Evolutionary conservation across 331 rosid genomes (phyloP).

Genomic region (Erythrophleum ivorense): DNA sequence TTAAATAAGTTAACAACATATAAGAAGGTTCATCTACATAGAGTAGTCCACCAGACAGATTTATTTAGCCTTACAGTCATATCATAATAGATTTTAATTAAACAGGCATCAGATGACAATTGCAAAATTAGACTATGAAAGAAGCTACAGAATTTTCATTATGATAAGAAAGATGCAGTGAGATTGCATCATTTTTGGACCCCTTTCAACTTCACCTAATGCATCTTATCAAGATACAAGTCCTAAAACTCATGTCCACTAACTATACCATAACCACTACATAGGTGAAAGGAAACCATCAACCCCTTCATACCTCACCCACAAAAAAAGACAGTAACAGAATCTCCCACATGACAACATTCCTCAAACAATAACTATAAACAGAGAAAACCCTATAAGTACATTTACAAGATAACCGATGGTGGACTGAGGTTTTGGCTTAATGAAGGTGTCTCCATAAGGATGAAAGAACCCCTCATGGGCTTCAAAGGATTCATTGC

Average conservation of each 20-base stretch:
- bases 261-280: not conserved
- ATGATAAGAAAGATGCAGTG: not conserved
- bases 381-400: conserved; percentile 23
- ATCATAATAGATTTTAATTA: not conserved
- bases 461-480: conserved; percentile 30
- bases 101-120: not conserved
- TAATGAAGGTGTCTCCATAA: conserved; percentile 29
- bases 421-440: conserved; percentile 32
- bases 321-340: not conserved
- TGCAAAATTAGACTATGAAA: not conserved
- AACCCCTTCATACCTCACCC: not conserved
- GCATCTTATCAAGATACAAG: conserved; percentile 8
- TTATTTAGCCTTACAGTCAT: not conserved
- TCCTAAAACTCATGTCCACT: conserved; percentile 1
- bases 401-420: conserved; percentile 27
- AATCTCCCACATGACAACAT: not conserved
- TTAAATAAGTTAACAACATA: not conserved
- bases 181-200: not conserved
- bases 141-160: not conserved
- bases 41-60: not conserved
- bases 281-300: not conserved
- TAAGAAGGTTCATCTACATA: not conserved
- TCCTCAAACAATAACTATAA: not conserved
- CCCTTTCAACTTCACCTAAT: not conserved
- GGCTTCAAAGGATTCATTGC: too few relatives aligned